These are phyloP conservation scores for Leccinum arenicola DNA, from an alignment of 768 basidiomycete species.

Conservation along the genomic window DNA sequence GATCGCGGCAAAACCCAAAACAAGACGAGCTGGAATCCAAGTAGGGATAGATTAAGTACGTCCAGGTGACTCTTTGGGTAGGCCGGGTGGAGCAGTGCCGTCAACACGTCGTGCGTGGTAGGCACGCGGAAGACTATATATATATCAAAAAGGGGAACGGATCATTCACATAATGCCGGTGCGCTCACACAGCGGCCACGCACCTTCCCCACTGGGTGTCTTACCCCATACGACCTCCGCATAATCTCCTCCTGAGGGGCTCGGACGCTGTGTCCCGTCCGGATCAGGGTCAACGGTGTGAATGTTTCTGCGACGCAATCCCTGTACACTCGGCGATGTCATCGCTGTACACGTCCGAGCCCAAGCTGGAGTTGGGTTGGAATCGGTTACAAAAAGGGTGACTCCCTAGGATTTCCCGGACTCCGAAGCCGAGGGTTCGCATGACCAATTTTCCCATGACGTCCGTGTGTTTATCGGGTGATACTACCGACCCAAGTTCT, in stretches of 20 bases:
- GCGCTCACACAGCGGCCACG: constrained; percentile 15
- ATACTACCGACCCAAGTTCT: too few species aligned
- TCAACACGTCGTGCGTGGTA: constrained; percentile 87
- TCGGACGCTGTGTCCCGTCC: constrained; percentile 9
- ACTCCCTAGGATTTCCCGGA: too few species aligned
- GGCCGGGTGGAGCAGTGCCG: constrained; percentile 76
- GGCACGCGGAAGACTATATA: constrained; percentile 87
- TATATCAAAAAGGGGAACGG: neutral
- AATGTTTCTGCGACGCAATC: constrained; percentile 23
- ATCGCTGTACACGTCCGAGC: constrained; percentile 9
- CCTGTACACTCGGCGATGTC: constrained; percentile 17
- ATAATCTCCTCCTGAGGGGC: constrained; percentile 20
- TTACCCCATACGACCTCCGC: constrained; percentile 83
- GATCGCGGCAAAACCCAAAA: constrained; percentile 63
- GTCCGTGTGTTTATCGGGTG: too few species aligned
- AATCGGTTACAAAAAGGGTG: too few species aligned
- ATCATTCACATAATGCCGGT: constrained; percentile 1
- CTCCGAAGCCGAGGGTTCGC: too few species aligned
- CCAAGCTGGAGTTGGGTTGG: too few species aligned
- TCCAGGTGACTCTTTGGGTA: constrained; percentile 90
- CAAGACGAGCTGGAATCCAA: constrained; percentile 74
- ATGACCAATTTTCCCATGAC: too few species aligned
- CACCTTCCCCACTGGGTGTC: constrained; percentile 78
- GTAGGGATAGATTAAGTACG: constrained; percentile 74
- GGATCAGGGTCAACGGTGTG: constrained; percentile 11